These are phyloP conservation scores for Cyberlindnera maclurae DNA, from an alignment of 805 yeast species.

Conservation along the genomic window DNA sequence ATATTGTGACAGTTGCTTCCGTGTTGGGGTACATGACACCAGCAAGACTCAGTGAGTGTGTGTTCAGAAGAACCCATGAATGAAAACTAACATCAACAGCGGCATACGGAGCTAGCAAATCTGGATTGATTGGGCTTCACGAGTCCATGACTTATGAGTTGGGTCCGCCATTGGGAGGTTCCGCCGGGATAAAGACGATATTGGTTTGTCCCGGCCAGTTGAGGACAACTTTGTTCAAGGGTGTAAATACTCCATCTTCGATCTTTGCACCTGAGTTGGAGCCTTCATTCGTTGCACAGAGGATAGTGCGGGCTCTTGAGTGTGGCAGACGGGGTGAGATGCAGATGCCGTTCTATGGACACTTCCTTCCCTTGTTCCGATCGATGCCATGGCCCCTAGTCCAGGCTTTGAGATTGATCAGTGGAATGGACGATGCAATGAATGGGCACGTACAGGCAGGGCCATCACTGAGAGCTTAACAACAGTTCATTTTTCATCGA, in stretches of 20 bases:
- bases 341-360: conserved; percentile 69
- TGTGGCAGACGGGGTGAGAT: conserved; percentile 63
- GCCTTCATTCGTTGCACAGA: conserved; percentile 55
- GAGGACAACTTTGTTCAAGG: conserved; percentile 64
- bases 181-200: conserved; percentile 58
- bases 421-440: conserved; percentile 44
- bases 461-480: background rate
- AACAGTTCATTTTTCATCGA: conserved; percentile 24
- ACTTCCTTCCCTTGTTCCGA: conserved; percentile 63
- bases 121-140: conserved; percentile 79
- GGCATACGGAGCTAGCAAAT: conserved; percentile 86
- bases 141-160: conserved; percentile 71
- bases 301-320: conserved; percentile 47
- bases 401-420: conserved; percentile 31
- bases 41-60: conserved; percentile 43
- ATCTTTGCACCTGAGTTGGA: conserved; percentile 78
- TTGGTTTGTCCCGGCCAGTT: conserved; percentile 86
- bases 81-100: background rate
- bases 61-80: background rate
- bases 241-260: conserved; percentile 66
- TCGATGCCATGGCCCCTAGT: conserved; percentile 63
- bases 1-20: conserved; percentile 74
- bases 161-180: conserved; percentile 36
- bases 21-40: conserved; percentile 84
- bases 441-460: conserved; percentile 2